Evolutionary conservation across 2,329 filamentous ascomycete species (phyloP).

Genomic region (Pseudophaeomoniella oleicola): DNA sequence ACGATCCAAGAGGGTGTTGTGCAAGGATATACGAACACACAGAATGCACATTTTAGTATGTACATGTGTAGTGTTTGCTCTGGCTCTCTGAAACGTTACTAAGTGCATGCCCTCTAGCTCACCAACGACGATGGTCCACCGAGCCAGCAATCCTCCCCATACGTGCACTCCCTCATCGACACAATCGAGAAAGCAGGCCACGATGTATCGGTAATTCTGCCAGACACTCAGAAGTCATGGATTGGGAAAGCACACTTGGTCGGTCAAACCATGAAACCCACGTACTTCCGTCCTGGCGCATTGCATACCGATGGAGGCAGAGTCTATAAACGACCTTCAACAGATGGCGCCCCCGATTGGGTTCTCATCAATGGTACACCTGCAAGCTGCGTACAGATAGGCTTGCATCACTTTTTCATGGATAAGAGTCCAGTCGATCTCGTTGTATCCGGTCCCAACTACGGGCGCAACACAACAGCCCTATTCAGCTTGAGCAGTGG

Average conservation of each 20-base stretch:
- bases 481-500: conserved; percentile 66
- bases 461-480: conserved; percentile 68
- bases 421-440: conserved; percentile 59
- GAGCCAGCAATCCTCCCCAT: conserved; percentile 63
- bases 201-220: conserved; percentile 79
- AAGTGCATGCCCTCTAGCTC: conserved; percentile 21
- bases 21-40: too few species aligned
- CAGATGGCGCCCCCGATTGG: conserved; percentile 56
- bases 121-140: conserved; percentile 70
- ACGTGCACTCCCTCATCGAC: conserved; percentile 60
- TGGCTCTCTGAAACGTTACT: too few species aligned
- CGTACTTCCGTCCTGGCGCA: conserved; percentile 61
- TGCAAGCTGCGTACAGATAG: conserved; percentile 69
- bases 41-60: too few species aligned
- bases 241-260: conserved; percentile 97
- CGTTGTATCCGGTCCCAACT: conserved; percentile 69
- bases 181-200: conserved; percentile 63
- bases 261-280: conserved; percentile 69
- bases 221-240: conserved; percentile 87
- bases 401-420: conserved; percentile 64
- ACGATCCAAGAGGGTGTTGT: too few species aligned
- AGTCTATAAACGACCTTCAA: conserved; percentile 44
- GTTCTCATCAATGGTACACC: conserved; percentile 69
- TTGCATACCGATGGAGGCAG: conserved; percentile 52
- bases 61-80: too few species aligned